Evolutionary conservation across 1,284 basidiomycete species (phyloP).

Genomic region (Apiotrichum sp.): DNA sequence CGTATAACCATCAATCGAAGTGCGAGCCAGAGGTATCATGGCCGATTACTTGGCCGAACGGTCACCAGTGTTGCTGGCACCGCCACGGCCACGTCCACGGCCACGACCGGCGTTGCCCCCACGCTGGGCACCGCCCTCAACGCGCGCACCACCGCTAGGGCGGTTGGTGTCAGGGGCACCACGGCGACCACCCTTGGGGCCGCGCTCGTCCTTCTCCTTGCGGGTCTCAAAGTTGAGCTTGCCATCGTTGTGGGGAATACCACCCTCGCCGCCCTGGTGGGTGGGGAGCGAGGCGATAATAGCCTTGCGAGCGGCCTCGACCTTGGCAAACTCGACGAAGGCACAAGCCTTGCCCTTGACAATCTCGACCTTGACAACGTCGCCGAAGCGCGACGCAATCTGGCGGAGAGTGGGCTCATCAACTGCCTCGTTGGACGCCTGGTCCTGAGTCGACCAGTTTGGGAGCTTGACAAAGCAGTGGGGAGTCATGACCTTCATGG

Average conservation of each 20-base stretch:
- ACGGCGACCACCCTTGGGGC: constrained; percentile 20
- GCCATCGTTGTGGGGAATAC: constrained; percentile 60
- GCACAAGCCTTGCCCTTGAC: constrained; percentile 84
- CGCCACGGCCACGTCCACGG: constrained; percentile 16
- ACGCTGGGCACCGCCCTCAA: constrained; percentile 7
- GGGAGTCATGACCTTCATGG: constrained; percentile 58
- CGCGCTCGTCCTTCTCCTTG: constrained; percentile 75
- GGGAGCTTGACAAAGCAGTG: constrained; percentile 77
- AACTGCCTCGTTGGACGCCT: constrained; percentile 67
- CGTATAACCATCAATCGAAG: too few species aligned
- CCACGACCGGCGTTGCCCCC: constrained; percentile 7
- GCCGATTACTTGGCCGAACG: constrained; percentile 11
- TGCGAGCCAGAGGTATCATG: too few species aligned
- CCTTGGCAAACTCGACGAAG: constrained; percentile 77
- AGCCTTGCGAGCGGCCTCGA: constrained; percentile 78
- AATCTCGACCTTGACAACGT: constrained; percentile 81
- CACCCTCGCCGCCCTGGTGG: constrained; percentile 74
- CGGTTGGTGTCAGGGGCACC: constrained; percentile 9
- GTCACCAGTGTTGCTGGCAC: constrained; percentile 4
- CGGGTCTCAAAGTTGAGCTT: constrained; percentile 76
- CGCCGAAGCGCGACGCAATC: constrained; percentile 70
- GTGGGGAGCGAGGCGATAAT: constrained; percentile 65
- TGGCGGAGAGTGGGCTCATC: constrained; percentile 57
- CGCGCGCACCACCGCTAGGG: constrained; percentile 6
- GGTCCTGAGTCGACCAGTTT: constrained; percentile 43